phyloP scores from a whole-genome alignment of 1,139 yeast species.

The Scheffersomyces cryptocercus region DNA sequence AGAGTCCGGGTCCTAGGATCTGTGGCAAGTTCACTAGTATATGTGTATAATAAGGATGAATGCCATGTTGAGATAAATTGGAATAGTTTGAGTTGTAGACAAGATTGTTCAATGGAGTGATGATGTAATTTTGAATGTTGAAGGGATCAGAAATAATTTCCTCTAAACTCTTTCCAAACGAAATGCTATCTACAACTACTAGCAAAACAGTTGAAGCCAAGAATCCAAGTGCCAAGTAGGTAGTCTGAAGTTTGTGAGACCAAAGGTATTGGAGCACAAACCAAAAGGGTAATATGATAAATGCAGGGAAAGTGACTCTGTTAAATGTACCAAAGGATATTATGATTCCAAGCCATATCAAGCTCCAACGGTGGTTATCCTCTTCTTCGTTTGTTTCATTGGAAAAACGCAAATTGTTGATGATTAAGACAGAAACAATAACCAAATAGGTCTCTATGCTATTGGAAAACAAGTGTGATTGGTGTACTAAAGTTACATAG shows the following conservation, averaged over 20 bases:
- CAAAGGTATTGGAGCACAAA: conserved; percentile 40
- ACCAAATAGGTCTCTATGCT: conserved; percentile 76
- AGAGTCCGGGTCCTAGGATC: conserved; percentile 72
- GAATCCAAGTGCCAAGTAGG: conserved; percentile 30
- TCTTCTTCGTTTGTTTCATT: conserved; percentile 14
- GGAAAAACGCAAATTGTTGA: conserved; percentile 44
- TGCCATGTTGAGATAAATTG: conserved; percentile 77
- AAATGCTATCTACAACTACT: conserved; percentile 48
- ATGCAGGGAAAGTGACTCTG: conserved; percentile 80
- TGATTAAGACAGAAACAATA: conserved; percentile 53
- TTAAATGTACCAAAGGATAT: conserved; percentile 75
- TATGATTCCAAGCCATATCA: conserved; percentile 50
- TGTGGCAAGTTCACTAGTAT: conserved; percentile 74
- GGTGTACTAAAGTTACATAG: conserved; percentile 77
- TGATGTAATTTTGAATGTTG: conserved; percentile 29
- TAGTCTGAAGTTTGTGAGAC: conserved; percentile 22
- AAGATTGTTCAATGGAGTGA: conserved; percentile 79
- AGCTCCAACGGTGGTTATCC: conserved; percentile 14
- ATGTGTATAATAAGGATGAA: conserved; percentile 80
- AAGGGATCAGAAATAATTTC: conserved; percentile 7
- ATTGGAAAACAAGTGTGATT: conserved; percentile 87
- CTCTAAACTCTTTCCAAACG: conserved; percentile 4
- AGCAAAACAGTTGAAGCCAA: conserved; percentile 34
- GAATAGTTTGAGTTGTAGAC: conserved; percentile 60
- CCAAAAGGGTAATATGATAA: conserved; percentile 61